phyloP scores from a whole-genome alignment of 164 flowering plant species.

The Nymphaea thermarum region DNA sequence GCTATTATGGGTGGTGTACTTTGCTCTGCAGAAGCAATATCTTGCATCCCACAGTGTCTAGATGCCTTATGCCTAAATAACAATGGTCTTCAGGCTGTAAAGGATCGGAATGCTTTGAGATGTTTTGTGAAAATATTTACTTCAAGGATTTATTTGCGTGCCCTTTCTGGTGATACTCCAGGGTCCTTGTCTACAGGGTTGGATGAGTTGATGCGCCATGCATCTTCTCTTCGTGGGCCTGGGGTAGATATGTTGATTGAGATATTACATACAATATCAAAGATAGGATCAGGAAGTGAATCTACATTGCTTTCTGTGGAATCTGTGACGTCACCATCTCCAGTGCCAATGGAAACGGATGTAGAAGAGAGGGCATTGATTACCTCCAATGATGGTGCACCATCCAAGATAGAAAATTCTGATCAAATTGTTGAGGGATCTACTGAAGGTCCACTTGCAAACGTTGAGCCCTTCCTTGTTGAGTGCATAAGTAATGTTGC shows the following conservation, averaged over 20 bases:
- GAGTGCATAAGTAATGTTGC: conserved; percentile 67
- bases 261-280: conserved; percentile 46
- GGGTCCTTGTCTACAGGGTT: conserved; percentile 69
- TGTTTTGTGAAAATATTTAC: conserved; percentile 89
- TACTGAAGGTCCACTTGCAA: conserved; percentile 33
- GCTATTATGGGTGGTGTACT: conserved; percentile 76
- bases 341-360: conserved; percentile 89
- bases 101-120: conserved; percentile 69
- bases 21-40: conserved; percentile 76
- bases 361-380: conserved; percentile 35
- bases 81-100: conserved; percentile 84
- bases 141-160: conserved; percentile 59
- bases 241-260: conserved; percentile 85
- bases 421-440: conserved; percentile 38
- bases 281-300: conserved; percentile 54
- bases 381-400: conserved; percentile 31
- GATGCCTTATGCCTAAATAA: conserved; percentile 86
- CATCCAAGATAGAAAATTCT: conserved; percentile 27
- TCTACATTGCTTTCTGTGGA: conserved; percentile 25
- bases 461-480: conserved; percentile 55
- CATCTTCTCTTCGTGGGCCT: conserved; percentile 61
- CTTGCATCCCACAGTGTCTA: conserved; percentile 86
- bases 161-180: conserved; percentile 57
- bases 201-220: conserved; percentile 93
- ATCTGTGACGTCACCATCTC: conserved; percentile 19